Percentiles rank a stretch among this genome's conserved stretches.
phyloP scores from a whole-genome alignment of 352 stramenopile species.

The Phytophthora tubulina region DNA sequence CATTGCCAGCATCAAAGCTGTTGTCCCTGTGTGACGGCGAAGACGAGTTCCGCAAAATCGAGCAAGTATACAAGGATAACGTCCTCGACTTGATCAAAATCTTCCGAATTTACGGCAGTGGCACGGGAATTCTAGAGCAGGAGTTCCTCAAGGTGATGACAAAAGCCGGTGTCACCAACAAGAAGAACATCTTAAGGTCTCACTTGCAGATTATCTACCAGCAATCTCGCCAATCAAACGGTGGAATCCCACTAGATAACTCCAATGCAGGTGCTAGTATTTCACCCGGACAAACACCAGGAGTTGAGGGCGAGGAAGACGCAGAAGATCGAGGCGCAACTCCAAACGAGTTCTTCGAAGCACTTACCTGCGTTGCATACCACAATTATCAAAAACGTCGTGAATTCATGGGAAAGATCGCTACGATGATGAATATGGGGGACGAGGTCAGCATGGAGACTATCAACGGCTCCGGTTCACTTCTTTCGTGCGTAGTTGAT shows the following conservation, averaged over 20 bases:
- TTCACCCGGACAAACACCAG: background rate
- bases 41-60: constrained; percentile 69
- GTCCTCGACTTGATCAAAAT: constrained; percentile 85
- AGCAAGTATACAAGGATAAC: constrained; percentile 79
- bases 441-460: constrained; percentile 23
- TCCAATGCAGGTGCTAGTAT: constrained; percentile 13
- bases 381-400: constrained; percentile 78
- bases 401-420: constrained; percentile 49
- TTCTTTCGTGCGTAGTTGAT: constrained; percentile 63
- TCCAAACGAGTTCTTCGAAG: constrained; percentile 86
- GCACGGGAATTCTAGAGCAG: constrained; percentile 80
- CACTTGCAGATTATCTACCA: constrained; percentile 83
- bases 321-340: constrained; percentile 69
- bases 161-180: constrained; percentile 76
- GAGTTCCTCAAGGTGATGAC: constrained; percentile 89
- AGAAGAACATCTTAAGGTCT: constrained; percentile 83
- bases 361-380: constrained; percentile 70
- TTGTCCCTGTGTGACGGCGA: constrained; percentile 65
- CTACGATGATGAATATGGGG: constrained; percentile 44
- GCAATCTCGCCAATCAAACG: constrained; percentile 55
- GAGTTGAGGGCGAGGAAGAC: constrained; percentile 52
- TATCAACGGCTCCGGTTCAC: constrained; percentile 14
- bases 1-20: constrained; percentile 57
- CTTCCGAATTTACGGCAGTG: constrained; percentile 78
- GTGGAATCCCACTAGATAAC: constrained; percentile 19